Evolutionary conservation across 2,329 filamentous ascomycete species (phyloP).

Genomic region (Botrytis aclada): DNA sequence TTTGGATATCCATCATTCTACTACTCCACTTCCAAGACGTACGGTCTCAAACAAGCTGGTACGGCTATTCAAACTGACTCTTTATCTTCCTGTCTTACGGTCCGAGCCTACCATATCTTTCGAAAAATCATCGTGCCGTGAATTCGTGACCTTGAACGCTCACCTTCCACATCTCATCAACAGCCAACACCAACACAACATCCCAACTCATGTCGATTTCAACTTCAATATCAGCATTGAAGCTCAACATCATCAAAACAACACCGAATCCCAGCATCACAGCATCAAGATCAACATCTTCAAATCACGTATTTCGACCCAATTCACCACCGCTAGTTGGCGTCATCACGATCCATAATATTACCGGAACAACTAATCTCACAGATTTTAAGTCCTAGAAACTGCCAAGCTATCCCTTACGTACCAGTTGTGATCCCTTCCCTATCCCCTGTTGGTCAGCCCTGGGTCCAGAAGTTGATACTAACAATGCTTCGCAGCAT

Average conservation of each 20-base stretch:
- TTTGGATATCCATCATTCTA: neutral
- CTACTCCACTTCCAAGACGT: neutral
- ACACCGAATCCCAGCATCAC: neutral
- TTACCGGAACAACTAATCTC: neutral
- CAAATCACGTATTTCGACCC: neutral
- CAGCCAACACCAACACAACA: neutral
- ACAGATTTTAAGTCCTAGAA: neutral
- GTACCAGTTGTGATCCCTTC: neutral
- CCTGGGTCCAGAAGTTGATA: neutral
- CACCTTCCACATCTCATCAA: neutral
- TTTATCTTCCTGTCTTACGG: neutral
- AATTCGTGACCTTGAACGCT: neutral
- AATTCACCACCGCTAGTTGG: neutral
- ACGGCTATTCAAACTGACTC: neutral
- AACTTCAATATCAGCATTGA: neutral
- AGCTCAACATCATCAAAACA: neutral
- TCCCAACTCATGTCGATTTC: neutral
- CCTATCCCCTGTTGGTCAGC: fast-evolving
- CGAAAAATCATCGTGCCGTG: neutral
- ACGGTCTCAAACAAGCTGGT: neutral
- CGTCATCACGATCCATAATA: neutral
- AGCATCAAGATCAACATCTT: no score
- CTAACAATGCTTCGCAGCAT: neutral
- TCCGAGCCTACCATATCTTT: neutral
- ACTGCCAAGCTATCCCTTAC: neutral